A percentile compares a stretch with the other conserved stretches of the same genome.
These are phyloP conservation scores for Pseudophaeomoniella oleicola DNA, from an alignment of 2,329 filamentous ascomycete species.

Conservation along the genomic window DNA sequence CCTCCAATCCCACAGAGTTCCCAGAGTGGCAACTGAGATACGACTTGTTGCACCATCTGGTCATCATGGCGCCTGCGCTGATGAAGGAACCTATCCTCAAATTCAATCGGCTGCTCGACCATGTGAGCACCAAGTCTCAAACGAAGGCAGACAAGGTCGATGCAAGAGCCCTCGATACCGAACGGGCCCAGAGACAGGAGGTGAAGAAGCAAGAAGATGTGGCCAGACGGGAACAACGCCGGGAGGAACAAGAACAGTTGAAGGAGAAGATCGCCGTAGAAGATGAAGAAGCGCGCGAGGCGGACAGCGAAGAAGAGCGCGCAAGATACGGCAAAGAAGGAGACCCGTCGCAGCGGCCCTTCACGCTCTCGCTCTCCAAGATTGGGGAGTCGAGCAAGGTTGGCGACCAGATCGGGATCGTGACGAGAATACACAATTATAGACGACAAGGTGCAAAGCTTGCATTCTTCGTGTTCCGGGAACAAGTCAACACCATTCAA, in stretches of 20 bases:
- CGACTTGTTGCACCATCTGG: no score
- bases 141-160: not conserved
- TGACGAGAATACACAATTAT: not conserved
- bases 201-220: conserved; percentile 43
- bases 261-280: conserved; percentile 41
- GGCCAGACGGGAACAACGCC: conserved; percentile 26
- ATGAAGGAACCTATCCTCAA: not conserved
- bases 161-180: not conserved
- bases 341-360: not conserved
- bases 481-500: conserved; percentile 61
- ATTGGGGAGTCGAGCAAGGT: not conserved
- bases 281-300: conserved; percentile 66
- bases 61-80: not conserved
- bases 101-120: not conserved
- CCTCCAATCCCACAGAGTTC: no score
- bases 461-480: conserved; percentile 63
- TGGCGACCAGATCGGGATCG: not conserved
- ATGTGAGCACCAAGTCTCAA: not conserved
- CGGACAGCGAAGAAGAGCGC: conserved; percentile 42
- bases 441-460: conserved; percentile 45
- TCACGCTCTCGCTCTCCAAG: not conserved
- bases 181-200: conserved; percentile 47
- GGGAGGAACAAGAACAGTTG: conserved; percentile 10
- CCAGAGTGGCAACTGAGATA: no score
- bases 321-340: conserved; percentile 10